Evolutionary conservation across 2,329 filamentous ascomycete genomes (phyloP), one percentile per base, ranked within the genome.

Genomic region (Fusarium secorum): DNA sequence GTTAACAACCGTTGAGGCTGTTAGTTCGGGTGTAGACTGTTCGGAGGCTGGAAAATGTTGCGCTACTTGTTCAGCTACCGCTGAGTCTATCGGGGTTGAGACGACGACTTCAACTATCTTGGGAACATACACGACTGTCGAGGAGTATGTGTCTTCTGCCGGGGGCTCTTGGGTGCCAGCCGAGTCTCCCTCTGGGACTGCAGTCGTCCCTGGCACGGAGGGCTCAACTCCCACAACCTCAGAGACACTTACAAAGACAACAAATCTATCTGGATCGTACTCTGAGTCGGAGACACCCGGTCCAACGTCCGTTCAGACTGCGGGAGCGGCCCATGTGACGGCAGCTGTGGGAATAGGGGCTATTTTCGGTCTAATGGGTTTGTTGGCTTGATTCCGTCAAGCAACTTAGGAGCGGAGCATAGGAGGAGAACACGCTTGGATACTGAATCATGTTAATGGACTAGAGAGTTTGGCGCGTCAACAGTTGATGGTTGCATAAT

Each of bases 291-390:
- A 66, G 46, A 66, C 68, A 18, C 48, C 33, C 14, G 57, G 48
- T 1, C 54, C 53, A 56, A 72, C 71, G 26, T 74, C 73, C 7
- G 49, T 68, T 44, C 75, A 75, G 54, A 68, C 66, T 38, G 74
- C 73, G 20, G 73, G 71, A 56, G 74, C 66, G 28, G 71, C 63
- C 30, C 67, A 65, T 30, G 62, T 67, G 35, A 75, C 62, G 52
- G 73, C 56, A 18, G 74, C 67, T 30, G 56, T 75, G 38, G 74
- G 74, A 32, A 64, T 76, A 53, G 70, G 74, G 39, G 74, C 67
- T 49, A 39, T 76, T 24, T 45, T 76, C 45, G 74, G 74, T 45
- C 38, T 76, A 35, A 66, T 76, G 64, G 70, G 64, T 33, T 53
- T 75, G n/a, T 67, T 75, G 58, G 71, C 49, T 56, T 76, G 54